phyloP scores from a whole-genome alignment of 1,139 yeast species.

The Blastobotrys apis region DNA sequence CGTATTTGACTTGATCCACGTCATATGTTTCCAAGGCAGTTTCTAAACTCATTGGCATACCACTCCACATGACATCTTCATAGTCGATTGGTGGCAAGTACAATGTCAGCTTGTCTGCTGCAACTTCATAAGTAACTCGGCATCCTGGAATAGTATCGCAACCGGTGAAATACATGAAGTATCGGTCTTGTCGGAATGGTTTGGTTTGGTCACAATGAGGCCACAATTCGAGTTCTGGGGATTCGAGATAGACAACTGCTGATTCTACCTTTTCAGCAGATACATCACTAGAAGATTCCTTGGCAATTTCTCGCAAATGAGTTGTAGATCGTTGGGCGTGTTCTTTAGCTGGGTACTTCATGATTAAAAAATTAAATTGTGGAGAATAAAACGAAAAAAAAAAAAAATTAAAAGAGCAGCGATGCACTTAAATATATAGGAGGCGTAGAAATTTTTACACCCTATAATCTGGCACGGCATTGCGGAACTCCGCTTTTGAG shows the following conservation, averaged over 20 bases:
- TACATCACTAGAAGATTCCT: conserved; percentile 19
- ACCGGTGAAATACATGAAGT: conserved; percentile 86
- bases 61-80: conserved; percentile 97
- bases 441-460: too few species aligned
- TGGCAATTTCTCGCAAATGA: conserved; percentile 32
- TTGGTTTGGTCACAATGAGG: conserved; percentile 78
- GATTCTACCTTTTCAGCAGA: conserved; percentile 26
- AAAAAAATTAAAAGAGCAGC: background rate
- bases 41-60: conserved; percentile 67
- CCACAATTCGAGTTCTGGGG: conserved; percentile 56
- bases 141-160: conserved; percentile 69
- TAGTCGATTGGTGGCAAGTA: conserved; percentile 78
- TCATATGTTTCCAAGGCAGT: conserved; percentile 65
- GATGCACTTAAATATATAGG: background rate
- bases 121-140: conserved; percentile 57
- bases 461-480: too few species aligned
- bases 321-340: conserved; percentile 46
- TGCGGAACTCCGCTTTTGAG: too few species aligned
- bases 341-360: conserved; percentile 53
- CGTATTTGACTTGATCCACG: conserved; percentile 74
- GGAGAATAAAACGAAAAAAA: background rate
- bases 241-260: conserved; percentile 54
- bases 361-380: background rate
- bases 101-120: conserved; percentile 54
- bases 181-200: conserved; percentile 83